Evolutionary conservation across 805 yeast species (phyloP).

Genomic region (Cyberlindnera lachancei): DNA sequence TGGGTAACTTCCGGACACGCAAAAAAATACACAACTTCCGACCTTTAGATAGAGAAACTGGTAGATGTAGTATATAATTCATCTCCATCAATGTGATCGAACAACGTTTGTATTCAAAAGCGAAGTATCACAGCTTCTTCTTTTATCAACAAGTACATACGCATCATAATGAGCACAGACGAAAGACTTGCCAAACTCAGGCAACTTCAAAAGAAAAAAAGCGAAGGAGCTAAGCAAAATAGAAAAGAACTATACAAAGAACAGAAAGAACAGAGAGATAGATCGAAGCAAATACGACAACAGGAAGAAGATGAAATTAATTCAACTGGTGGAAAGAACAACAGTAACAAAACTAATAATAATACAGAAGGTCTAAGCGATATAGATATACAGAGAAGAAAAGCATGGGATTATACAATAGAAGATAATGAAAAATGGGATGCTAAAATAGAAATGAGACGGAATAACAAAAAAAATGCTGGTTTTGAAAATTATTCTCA

Average conservation of each 20-base stretch:
- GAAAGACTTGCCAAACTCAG: slow-evolving; percentile 20
- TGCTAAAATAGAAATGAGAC: slow-evolving; percentile 26
- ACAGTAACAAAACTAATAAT: slow-evolving; percentile 31
- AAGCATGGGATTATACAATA: slow-evolving; percentile 49
- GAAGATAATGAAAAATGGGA: slow-evolving; percentile 65
- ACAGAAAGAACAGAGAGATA: slow-evolving; percentile 20
- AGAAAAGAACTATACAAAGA: slow-evolving; percentile 32
- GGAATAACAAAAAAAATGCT: slow-evolving; percentile 22
- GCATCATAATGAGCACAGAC: slow-evolving; percentile 1
- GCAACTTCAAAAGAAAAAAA: slow-evolving; percentile 23
- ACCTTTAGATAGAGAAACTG: too few relatives aligned
- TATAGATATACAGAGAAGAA: slow-evolving; percentile 33
- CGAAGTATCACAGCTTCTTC: too few relatives aligned
- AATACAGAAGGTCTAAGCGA: slow-evolving; percentile 25
- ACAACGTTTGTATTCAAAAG: too few relatives aligned
- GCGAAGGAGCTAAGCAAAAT: slow-evolving; percentile 25
- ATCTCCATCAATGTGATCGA: too few relatives aligned
- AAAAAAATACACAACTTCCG: too few relatives aligned
- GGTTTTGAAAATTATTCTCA: slow-evolving; percentile 44
- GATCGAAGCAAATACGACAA: slow-evolving; percentile 21
- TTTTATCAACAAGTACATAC: too few relatives aligned
- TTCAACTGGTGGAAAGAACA: slow-evolving; percentile 30
- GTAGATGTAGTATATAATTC: too few relatives aligned
- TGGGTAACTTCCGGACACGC: too few relatives aligned
- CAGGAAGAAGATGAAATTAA: slow-evolving; percentile 26